These are phyloP conservation scores for Rhodamnia argentea DNA, from an alignment of 345 rosid genomes.

Conservation along the genomic window DNA sequence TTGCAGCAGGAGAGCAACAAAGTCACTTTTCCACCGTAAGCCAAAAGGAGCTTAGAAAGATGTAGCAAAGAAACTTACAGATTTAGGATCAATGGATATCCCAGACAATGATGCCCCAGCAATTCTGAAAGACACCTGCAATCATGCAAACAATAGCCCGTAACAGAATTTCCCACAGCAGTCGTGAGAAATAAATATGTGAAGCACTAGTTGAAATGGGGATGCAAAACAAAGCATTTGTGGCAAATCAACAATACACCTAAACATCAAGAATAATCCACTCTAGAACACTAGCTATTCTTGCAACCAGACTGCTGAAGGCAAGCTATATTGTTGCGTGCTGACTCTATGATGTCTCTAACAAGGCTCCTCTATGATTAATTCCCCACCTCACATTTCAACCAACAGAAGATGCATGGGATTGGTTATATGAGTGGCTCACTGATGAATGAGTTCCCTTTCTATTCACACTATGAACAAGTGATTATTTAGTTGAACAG, in stretches of 20 bases:
- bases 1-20: background rate
- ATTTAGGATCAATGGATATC: constrained; percentile 84
- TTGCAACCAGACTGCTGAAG: background rate
- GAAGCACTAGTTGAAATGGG: background rate
- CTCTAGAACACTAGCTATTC: background rate
- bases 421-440: background rate
- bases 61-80: constrained; percentile 38
- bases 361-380: background rate
- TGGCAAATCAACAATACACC: background rate
- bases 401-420: background rate
- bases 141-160: background rate
- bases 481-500: background rate
- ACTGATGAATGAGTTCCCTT: background rate
- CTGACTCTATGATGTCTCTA: background rate
- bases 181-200: background rate
- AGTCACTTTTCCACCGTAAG: background rate
- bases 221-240: background rate
- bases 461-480: background rate
- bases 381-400: background rate
- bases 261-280: background rate
- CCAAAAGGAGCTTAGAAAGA: background rate
- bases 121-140: constrained; percentile 75
- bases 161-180: background rate
- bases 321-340: background rate
- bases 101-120: constrained; percentile 72